Base-by-base conservation (phyloP, 148 eudicot genomes). In the Rhododendron mucronatum region DNA sequence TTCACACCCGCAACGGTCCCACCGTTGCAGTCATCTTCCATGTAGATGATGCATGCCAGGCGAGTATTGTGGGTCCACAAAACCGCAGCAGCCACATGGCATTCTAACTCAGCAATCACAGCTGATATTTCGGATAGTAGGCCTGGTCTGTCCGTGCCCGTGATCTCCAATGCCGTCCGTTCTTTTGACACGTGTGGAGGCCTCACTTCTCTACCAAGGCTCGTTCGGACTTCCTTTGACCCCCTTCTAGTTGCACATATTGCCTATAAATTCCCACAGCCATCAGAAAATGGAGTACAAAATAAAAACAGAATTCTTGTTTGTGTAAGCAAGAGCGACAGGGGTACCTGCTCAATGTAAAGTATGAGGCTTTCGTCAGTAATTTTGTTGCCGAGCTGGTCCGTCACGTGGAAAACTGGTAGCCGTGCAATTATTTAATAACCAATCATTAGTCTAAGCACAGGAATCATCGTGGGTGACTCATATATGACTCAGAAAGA, bases 321-420 rank as follows among this genome's bases (percentile, higher is more conserved):
- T 20, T 35, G 78, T 35, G 78, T 16, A 41, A 35, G 83, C 84
- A 48, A 86, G 86, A 61, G 80, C 78, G 48, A 80, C 26, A 18
- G 39, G 18, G 21, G 2, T 76, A 95, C 99, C 96, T 95, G 91
- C 47, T 94, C 92, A 77, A 95, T 93, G 92, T 94, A 90, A 65
- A 87, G 91, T 37, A 91, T 89, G 82, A 95, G 94, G 90, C 86
- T 87, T 88, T 93, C 91, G 85, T 96, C 98, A 44, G 94, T 96
- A 78, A 96, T 80, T 89, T 96, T 95, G 89, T 93, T 89, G 50
- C 98, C 98, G 41, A 82, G 89, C 82, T 92, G 96, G 89, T 96
- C 99, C 23, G 94, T 96, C 89, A 95, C 96, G 84, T 96, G 98
- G 93, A 96, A 96, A 20, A 95, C 99, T 95, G 92, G 59, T 86